Evolutionary conservation across 495 filamentous ascomycete species (phyloP).

Genomic region (Neurospora tetraspora): DNA sequence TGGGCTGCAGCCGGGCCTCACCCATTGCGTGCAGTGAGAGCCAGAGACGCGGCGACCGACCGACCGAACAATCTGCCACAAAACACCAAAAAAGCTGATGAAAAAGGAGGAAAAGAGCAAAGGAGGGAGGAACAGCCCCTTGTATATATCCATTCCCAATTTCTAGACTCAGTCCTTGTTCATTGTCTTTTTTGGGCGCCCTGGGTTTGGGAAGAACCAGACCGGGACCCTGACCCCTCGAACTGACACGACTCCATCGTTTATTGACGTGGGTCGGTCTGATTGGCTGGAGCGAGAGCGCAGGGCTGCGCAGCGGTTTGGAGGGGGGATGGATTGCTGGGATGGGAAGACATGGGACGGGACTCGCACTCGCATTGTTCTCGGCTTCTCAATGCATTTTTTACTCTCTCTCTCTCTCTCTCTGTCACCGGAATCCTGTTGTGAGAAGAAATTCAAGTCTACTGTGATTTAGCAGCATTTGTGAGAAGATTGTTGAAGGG

Average conservation of each 20-base stretch:
- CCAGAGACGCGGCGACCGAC: too few species aligned
- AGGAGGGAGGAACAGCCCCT: not conserved
- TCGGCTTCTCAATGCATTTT: not conserved
- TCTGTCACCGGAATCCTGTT: not conserved
- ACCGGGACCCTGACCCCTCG: not conserved
- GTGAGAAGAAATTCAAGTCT: too few species aligned
- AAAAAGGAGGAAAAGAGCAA: not conserved
- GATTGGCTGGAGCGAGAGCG: slow-evolving; percentile 16
- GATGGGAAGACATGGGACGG: too few species aligned
- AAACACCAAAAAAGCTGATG: not conserved
- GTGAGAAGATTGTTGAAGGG: too few species aligned
- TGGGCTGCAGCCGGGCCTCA: too few species aligned
- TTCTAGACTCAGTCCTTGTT: not conserved
- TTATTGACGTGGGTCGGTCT: slow-evolving; percentile 26
- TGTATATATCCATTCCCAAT: not conserved
- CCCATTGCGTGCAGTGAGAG: too few species aligned
- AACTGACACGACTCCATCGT: not conserved
- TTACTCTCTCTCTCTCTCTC: not conserved
- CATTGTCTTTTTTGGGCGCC: not conserved
- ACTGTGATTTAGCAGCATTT: too few species aligned
- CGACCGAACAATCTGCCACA: not conserved
- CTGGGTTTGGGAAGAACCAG: too few species aligned
- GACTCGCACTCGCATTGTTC: not conserved
- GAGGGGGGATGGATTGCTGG: not conserved
- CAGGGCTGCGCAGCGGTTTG: not conserved